phyloP scores from a whole-genome alignment of 164 flowering plant species.

The Berberis thunbergii region DNA sequence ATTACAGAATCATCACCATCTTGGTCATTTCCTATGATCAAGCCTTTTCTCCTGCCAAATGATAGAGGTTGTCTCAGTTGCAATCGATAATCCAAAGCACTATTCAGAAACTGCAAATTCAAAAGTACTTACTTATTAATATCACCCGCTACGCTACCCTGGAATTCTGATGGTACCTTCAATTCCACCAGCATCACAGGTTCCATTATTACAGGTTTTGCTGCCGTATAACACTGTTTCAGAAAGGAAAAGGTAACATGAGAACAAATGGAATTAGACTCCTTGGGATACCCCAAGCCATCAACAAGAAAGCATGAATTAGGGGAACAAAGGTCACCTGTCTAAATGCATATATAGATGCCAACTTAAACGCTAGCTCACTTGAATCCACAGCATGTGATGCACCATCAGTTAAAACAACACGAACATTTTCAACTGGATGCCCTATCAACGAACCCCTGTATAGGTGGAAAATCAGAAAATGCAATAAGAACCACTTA shows the following conservation, averaged over 20 bases:
- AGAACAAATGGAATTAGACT: neutral
- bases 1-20: constrained; percentile 91
- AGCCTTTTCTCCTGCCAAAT: constrained; percentile 83
- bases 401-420: constrained; percentile 89
- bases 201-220: constrained; percentile 90
- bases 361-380: constrained; percentile 95
- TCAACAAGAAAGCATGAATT: no score
- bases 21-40: constrained; percentile 95
- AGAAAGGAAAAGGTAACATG: constrained; percentile 6
- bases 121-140: constrained; percentile 69
- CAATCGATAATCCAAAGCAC: neutral
- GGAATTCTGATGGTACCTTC: constrained; percentile 93
- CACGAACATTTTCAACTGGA: constrained; percentile 83
- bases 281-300: neutral
- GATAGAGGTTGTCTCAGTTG: constrained; percentile 10
- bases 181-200: constrained; percentile 94
- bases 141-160: constrained; percentile 95
- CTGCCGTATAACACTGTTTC: constrained; percentile 73
- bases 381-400: constrained; percentile 99
- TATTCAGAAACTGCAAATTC: neutral
- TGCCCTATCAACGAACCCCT: constrained; percentile 96
- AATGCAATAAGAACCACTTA: neutral
- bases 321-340: constrained; percentile 40
- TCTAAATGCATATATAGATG: constrained; percentile 96
- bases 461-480: constrained; percentile 9